Base-by-base conservation (phyloP, 1,139 yeast species). In the Protomyces pachydermus region DNA sequence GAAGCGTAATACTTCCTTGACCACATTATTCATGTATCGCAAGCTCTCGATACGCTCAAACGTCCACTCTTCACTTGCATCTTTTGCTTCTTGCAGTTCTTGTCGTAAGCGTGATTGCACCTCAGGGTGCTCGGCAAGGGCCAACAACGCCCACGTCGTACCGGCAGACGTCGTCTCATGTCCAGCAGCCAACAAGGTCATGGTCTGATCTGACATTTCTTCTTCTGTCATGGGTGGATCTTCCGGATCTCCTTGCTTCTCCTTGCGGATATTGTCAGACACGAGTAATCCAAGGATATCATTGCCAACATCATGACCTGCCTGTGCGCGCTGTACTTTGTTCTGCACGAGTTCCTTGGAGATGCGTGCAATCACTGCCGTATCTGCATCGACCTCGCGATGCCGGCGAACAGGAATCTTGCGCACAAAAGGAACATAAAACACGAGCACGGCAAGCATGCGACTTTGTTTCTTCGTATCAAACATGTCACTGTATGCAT, bases 1-100 rank as follows among this genome's bases (percentile, higher is more conserved):
- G 45, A 70, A 48, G 16, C 76, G 68, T 56, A 73, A 67, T 1
- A 71, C 68, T 65, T 74, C 76, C 60, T 71, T 69, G 34, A 71
- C 63, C 54, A 69, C 70, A 23, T 71, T 65, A 48, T 66, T 66
- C 20, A 71, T 69, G 52, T 67, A 71, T 54, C 61, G 66, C 56
- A 67, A 50, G 9, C 60, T 32, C 20, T 67, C 68, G 39, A 67
- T 38, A 28, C 61, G 46, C 42, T 62, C 69, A n/a, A 65, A 66
- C 12, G 65, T 48, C 12, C 52, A 45, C 18, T 35, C 54, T 18
- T 42, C 58, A 51, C 39, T 46, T 12, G 39, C 20, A 2, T 68
- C 65, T 20, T 61, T 55, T 28, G 65, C 66, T 3, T 58, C 54
- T 3, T 63, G 61, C 25, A 67, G 38, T 32, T 66, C 69, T 6